Percentiles rank a stretch among this genome's conserved stretches.
Conservation (phyloP, 495 filamentous ascomycete genomes). For the Pseudevernia furfuracea region DNA sequence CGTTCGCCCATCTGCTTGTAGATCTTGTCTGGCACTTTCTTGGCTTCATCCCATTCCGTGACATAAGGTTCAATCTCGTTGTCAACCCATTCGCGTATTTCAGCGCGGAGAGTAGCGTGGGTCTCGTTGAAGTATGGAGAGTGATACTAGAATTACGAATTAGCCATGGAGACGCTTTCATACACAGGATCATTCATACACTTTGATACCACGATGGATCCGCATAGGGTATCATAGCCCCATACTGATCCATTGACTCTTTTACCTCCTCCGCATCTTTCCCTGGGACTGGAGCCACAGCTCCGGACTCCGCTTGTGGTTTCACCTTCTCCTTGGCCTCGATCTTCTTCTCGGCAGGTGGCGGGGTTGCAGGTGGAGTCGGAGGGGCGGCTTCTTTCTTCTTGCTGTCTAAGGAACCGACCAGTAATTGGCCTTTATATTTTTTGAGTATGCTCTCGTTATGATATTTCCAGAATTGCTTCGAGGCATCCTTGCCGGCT, state of each 20-base stretch:
- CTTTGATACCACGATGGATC: constrained; percentile 96
- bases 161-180: constrained; percentile 15
- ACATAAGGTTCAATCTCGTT: constrained; percentile 84
- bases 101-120: constrained; percentile 79
- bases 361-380: constrained; percentile 46
- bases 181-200: constrained; percentile 46
- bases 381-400: constrained; percentile 50
- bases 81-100: constrained; percentile 88
- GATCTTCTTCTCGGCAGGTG: constrained; percentile 43
- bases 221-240: constrained; percentile 79
- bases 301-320: constrained; percentile 39
- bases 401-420: constrained; percentile 88
- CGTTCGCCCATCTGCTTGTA: constrained; percentile 93
- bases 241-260: constrained; percentile 75
- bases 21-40: constrained; percentile 74
- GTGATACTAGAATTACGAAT: constrained; percentile 56
- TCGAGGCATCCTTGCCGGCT: constrained; percentile 91
- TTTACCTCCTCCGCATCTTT: constrained; percentile 43
- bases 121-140: constrained; percentile 93
- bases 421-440: constrained; percentile 76
- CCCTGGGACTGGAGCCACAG: constrained; percentile 39
- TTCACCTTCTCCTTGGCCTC: constrained; percentile 39
- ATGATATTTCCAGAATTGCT: constrained; percentile 99
- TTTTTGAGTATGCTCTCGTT: constrained; percentile 93
- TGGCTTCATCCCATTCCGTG: constrained; percentile 93